Evolutionary conservation across 2,329 filamentous ascomycete species (phyloP).

Genomic region (Colletotrichum costaricense): DNA sequence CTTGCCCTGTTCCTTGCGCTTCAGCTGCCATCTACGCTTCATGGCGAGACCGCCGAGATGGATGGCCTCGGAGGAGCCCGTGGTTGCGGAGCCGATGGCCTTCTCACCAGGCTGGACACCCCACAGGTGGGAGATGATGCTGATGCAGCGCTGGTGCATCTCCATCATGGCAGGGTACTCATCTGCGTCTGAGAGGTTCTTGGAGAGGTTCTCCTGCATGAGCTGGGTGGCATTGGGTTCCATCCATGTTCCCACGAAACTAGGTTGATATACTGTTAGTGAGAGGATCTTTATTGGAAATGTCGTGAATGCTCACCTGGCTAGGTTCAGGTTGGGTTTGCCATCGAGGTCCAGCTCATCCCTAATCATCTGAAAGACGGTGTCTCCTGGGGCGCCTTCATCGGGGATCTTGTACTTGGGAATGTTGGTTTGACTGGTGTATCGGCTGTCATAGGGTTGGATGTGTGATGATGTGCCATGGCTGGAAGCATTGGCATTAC

Average conservation of each 20-base stretch:
- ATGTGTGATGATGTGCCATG: conserved; percentile 59
- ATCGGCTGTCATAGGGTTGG: conserved; percentile 68
- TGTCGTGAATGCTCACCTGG: conserved; percentile 52
- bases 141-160: conserved; percentile 76
- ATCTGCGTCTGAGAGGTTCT: conserved; percentile 79
- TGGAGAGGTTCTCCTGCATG: conserved; percentile 75
- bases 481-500: conserved; percentile 47
- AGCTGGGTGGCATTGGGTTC: conserved; percentile 73
- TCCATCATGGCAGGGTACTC: conserved; percentile 68
- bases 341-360: conserved; percentile 75
- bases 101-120: conserved; percentile 69
- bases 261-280: conserved; percentile 39
- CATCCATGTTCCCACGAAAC: conserved; percentile 80
- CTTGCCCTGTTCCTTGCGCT: conserved; percentile 68
- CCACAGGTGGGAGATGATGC: conserved; percentile 76
- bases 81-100: conserved; percentile 76
- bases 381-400: conserved; percentile 68
- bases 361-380: conserved; percentile 73
- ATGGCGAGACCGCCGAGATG: conserved; percentile 78
- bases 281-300: background rate
- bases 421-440: conserved; percentile 64
- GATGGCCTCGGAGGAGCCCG: conserved; percentile 78
- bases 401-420: conserved; percentile 69
- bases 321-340: conserved; percentile 75
- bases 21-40: conserved; percentile 80